Conservation (phyloP, 371 early-diverging fungal species). For the Rhizopus stolonifer region DNA sequence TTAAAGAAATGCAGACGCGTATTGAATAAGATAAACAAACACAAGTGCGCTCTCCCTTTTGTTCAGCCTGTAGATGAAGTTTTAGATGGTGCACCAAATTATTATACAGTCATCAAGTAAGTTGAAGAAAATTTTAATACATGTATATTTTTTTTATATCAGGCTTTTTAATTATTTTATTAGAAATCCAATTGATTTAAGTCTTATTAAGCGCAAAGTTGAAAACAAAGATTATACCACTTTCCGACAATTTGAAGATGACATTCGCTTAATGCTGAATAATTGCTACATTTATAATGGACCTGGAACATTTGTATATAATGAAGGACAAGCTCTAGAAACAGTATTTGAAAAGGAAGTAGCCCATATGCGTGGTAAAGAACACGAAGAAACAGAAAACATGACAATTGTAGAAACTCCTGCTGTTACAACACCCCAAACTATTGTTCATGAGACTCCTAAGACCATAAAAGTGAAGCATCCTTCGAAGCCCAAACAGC, state of each 20-base stretch:
- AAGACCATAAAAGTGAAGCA: slow-evolving; percentile 7
- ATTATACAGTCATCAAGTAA: slow-evolving; percentile 42
- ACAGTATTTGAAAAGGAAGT: slow-evolving; percentile 46
- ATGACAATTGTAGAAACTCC: slow-evolving; percentile 58
- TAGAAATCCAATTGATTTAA: slow-evolving; percentile 94
- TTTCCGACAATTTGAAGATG: slow-evolving; percentile 64
- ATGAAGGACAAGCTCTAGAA: slow-evolving; percentile 51
- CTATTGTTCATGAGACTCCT: background rate
- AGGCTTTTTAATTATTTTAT: background rate
- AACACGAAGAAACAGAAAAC: slow-evolving; percentile 31
- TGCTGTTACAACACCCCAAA: slow-evolving; percentile 4
- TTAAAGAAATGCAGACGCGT: slow-evolving; percentile 48
- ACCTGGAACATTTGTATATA: slow-evolving; percentile 48
- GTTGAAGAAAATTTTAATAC: background rate
- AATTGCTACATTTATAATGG: slow-evolving; percentile 61
- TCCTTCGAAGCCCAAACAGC: slow-evolving; percentile 8
- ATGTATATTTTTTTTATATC: background rate
- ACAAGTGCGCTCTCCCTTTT: slow-evolving; percentile 62
- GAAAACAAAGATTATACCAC: slow-evolving; percentile 55
- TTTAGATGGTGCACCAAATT: slow-evolving; percentile 54
- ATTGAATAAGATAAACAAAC: slow-evolving; percentile 56
- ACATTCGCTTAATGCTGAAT: slow-evolving; percentile 57
- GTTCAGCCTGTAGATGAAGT: slow-evolving; percentile 66
- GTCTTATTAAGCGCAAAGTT: slow-evolving; percentile 80
- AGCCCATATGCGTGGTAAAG: slow-evolving; percentile 38